Percentiles rank a stretch among this genome's conserved stretches.
Conservation (phyloP, 169 alveolate species). For the Plasmodium gonderi region DNA sequence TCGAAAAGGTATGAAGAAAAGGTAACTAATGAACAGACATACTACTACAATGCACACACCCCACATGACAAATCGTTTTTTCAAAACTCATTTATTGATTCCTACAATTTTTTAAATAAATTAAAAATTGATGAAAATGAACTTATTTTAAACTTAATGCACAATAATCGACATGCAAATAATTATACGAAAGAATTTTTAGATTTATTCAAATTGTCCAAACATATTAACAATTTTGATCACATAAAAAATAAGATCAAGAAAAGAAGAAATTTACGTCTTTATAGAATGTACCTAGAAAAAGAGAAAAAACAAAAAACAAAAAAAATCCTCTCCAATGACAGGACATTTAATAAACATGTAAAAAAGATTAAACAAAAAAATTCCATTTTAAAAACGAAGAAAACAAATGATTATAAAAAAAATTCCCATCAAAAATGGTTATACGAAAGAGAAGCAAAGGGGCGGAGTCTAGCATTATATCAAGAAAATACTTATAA, state of each 20-base stretch:
- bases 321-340: neutral
- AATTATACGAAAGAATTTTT: slow-evolving; percentile 3
- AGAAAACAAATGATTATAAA: slow-evolving; percentile 28
- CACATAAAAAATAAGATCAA: slow-evolving; percentile 19
- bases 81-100: neutral
- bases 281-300: neutral
- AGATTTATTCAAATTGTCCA: slow-evolving; percentile 35
- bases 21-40: neutral
- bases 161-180: slow-evolving; percentile 13
- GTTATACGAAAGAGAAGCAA: neutral
- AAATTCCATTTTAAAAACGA: slow-evolving; percentile 10
- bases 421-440: neutral
- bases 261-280: slow-evolving; percentile 19
- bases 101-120: slow-evolving; percentile 48
- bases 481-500: neutral
- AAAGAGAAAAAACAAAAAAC: neutral
- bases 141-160: slow-evolving; percentile 27
- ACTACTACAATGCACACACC: neutral
- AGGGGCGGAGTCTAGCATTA: neutral
- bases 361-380: neutral
- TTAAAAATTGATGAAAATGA: slow-evolving; percentile 56
- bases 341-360: neutral
- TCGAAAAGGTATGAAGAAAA: slow-evolving; percentile 17
- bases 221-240: slow-evolving; percentile 24
- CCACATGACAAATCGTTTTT: neutral